Conservation (phyloP, 768 basidiomycete genomes). For the Lactifluus volemus region DNA sequence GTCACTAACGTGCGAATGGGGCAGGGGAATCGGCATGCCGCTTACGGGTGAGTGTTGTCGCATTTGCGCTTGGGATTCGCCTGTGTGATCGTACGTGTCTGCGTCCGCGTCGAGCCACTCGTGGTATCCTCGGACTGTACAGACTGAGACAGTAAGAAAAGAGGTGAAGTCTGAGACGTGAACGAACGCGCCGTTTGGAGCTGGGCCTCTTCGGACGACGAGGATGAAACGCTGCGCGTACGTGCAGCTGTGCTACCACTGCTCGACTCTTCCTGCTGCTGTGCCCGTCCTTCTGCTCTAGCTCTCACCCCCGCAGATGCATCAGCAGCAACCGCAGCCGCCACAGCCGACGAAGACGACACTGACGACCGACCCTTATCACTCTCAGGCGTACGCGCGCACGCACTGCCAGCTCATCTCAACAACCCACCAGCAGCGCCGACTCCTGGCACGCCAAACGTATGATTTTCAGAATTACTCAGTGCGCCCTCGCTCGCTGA, state of each 20-base stretch:
- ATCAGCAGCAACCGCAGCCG: background rate
- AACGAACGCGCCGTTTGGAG: background rate
- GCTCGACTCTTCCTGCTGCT: slow-evolving; percentile 12
- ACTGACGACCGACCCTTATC: background rate
- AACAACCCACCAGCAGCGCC: slow-evolving; percentile 24
- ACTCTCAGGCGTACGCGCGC: background rate
- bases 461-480: slow-evolving; percentile 21
- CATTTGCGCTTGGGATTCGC: too few relatives aligned
- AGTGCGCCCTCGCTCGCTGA: too few relatives aligned
- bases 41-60: too few relatives aligned
- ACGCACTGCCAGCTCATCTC: background rate
- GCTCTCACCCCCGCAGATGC: background rate
- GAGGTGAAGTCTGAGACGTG: slow-evolving; percentile 16
- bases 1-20: too few relatives aligned
- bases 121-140: slow-evolving; percentile 13
- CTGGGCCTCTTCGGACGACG: slow-evolving; percentile 7
- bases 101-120: background rate
- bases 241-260: background rate
- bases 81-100: slow-evolving; percentile 20
- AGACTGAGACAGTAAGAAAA: slow-evolving; percentile 17
- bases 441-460: slow-evolving; percentile 54
- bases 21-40: too few relatives aligned
- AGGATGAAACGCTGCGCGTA: slow-evolving; percentile 14
- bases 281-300: slow-evolving; percentile 2
- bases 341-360: background rate